Evolutionary conservation across 2,329 filamentous ascomycete genomes (phyloP).

Genomic region (Penicillium sp.): DNA sequence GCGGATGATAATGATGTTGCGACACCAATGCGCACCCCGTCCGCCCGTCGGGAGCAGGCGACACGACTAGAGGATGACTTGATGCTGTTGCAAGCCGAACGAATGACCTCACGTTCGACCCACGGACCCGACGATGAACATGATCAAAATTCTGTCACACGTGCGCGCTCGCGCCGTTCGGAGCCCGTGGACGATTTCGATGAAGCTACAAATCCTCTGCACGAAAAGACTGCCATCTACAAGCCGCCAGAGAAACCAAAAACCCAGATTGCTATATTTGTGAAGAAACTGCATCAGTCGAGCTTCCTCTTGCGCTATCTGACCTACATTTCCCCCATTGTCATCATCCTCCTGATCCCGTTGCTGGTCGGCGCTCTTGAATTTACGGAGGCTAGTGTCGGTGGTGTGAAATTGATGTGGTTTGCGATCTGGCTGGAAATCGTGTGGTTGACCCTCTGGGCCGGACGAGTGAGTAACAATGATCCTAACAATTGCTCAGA

Average conservation of each 20-base stretch:
- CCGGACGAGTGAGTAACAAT: constrained; percentile 51
- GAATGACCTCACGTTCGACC: constrained; percentile 50
- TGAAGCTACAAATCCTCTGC: constrained; percentile 63
- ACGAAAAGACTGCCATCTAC: constrained; percentile 63
- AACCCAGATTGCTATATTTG: constrained; percentile 59
- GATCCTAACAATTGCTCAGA: background rate
- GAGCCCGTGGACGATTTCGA: constrained; percentile 65
- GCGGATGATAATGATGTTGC: constrained; percentile 9
- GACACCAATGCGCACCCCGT: constrained; percentile 48
- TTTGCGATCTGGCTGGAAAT: constrained; percentile 95
- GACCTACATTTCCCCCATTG: constrained; percentile 65
- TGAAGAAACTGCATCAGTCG: constrained; percentile 63
- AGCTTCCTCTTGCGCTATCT: constrained; percentile 66
- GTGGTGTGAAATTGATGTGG: constrained; percentile 77
- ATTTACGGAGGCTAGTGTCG: constrained; percentile 60
- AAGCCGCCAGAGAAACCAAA: constrained; percentile 61
- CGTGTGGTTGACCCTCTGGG: constrained; percentile 88
- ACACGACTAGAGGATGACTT: constrained; percentile 63
- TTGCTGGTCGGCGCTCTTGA: constrained; percentile 61
- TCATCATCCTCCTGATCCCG: constrained; percentile 63
- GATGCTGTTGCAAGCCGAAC: constrained; percentile 61
- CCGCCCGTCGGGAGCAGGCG: constrained; percentile 57
- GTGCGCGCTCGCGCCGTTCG: constrained; percentile 51
- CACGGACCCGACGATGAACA: constrained; percentile 30
- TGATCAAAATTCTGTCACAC: constrained; percentile 46